Percentiles rank a stretch among this genome's conserved stretches.
phyloP scores from a whole-genome alignment of 2,329 filamentous ascomycete genomes.

The Trichoderma simmonsii region DNA sequence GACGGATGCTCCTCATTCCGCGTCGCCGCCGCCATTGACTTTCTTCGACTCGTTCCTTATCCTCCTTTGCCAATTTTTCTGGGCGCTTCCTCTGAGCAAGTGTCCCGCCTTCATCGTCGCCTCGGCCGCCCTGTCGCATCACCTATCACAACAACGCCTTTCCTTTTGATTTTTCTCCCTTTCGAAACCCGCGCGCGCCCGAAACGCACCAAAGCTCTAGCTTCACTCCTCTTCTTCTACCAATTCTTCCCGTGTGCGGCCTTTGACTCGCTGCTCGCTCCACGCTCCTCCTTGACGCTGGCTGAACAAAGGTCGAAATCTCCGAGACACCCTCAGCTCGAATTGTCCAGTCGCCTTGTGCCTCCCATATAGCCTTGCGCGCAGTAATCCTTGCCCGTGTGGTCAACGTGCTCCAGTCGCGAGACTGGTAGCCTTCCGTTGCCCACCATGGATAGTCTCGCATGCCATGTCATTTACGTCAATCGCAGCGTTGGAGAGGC shows the following conservation, averaged over 20 bases:
- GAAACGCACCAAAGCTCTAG: background rate
- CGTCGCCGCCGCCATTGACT: slow-evolving; percentile 13
- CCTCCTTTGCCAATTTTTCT: background rate
- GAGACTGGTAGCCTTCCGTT: slow-evolving; percentile 57
- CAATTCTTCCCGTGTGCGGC: background rate
- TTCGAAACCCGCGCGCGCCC: slow-evolving; percentile 2
- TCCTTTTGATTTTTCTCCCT: slow-evolving; percentile 1
- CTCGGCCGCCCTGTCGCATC: slow-evolving; percentile 18
- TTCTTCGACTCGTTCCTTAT: slow-evolving; percentile 17
- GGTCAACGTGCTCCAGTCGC: slow-evolving; percentile 58
- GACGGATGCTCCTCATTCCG: slow-evolving; percentile 2
- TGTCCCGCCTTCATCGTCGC: slow-evolving; percentile 9
- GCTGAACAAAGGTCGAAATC: background rate
- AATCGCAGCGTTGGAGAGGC: slow-evolving; percentile 51
- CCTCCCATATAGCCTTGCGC: slow-evolving; percentile 16
- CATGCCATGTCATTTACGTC: slow-evolving; percentile 60
- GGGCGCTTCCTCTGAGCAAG: slow-evolving; percentile 5
- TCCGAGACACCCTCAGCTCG: slow-evolving; percentile 1
- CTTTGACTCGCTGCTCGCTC: background rate
- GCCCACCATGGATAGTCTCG: slow-evolving; percentile 55
- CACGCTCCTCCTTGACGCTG: background rate
- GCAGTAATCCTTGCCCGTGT: slow-evolving; percentile 31
- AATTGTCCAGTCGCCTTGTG: slow-evolving; percentile 12
- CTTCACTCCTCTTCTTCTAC: background rate
- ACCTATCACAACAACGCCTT: slow-evolving; percentile 1